Evolutionary conservation across 192 early-diverging fungal species (phyloP).

Genomic region (Paraglomus brasilianum): DNA sequence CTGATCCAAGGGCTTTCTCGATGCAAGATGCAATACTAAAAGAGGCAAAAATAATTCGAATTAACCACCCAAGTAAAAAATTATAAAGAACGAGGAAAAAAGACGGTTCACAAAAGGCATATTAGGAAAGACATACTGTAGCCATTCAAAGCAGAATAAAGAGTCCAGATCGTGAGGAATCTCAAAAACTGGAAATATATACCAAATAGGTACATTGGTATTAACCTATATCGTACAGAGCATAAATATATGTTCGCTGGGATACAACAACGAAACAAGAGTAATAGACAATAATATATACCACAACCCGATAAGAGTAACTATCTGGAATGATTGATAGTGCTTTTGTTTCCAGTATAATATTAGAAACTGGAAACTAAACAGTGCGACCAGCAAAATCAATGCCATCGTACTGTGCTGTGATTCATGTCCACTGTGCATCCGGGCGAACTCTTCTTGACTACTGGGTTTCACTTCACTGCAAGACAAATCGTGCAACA

Average conservation of each 20-base stretch:
- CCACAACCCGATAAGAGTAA: conserved; percentile 53
- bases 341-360: conserved; percentile 62
- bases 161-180: conserved; percentile 26
- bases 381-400: conserved; percentile 52
- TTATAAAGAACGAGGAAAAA: conserved; percentile 28
- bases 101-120: background rate
- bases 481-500: too few species aligned
- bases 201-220: conserved; percentile 28
- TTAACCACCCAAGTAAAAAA: conserved; percentile 19
- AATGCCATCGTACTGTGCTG: conserved; percentile 57
- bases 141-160: conserved; percentile 22
- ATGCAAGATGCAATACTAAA: conserved; percentile 53
- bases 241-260: background rate
- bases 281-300: background rate
- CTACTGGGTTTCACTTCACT: too few species aligned
- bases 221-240: conserved; percentile 1
- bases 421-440: conserved; percentile 48
- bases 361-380: conserved; percentile 58
- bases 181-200: conserved; percentile 22
- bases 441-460: conserved; percentile 38
- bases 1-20: conserved; percentile 58
- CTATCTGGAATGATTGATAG: conserved; percentile 54
- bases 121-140: background rate
- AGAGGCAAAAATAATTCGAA: conserved; percentile 34
- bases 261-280: background rate